phyloP scores from a whole-genome alignment of 805 yeast genomes.

The Alloascoidea hylecoeti region DNA sequence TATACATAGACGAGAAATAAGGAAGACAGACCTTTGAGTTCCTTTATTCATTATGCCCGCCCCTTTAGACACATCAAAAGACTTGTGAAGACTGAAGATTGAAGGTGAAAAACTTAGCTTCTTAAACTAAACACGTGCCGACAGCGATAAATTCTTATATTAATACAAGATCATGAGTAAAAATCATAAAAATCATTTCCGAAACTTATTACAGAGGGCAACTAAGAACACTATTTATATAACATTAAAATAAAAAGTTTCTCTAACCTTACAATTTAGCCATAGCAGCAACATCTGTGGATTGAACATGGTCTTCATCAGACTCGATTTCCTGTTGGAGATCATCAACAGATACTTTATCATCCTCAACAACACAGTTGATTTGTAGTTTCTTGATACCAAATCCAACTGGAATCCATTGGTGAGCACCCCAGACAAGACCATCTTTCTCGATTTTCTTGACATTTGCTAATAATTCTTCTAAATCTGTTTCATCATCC shows the following conservation, averaged over 20 bases:
- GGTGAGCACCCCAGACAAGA: constrained; percentile 96
- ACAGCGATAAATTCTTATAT: too few relatives aligned
- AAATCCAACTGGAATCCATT: constrained; percentile 94
- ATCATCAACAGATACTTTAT: constrained; percentile 83
- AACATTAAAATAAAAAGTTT: background rate
- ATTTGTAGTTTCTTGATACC: constrained; percentile 99
- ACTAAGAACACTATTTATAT: background rate
- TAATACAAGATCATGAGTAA: too few relatives aligned
- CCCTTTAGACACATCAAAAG: too few relatives aligned
- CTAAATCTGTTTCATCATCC: constrained; percentile 98
- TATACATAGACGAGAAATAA: too few relatives aligned
- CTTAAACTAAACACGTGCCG: too few relatives aligned
- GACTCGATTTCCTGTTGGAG: constrained; percentile 63
- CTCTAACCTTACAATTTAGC: constrained; percentile 61
- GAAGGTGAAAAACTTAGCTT: too few relatives aligned
- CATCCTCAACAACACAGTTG: constrained; percentile 97
- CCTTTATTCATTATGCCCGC: too few relatives aligned
- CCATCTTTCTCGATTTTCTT: constrained; percentile 83
- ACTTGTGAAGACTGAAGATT: too few relatives aligned
- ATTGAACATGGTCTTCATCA: constrained; percentile 98
- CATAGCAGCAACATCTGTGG: constrained; percentile 98
- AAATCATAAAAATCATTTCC: too few relatives aligned
- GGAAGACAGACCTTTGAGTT: too few relatives aligned
- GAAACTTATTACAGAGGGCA: too few relatives aligned
- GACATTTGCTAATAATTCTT: constrained; percentile 75